Evolutionary conservation across 139 green algal species (phyloP), one percentile per base, ranked within the genome.

Genomic region (Gonium pectorale): DNA sequence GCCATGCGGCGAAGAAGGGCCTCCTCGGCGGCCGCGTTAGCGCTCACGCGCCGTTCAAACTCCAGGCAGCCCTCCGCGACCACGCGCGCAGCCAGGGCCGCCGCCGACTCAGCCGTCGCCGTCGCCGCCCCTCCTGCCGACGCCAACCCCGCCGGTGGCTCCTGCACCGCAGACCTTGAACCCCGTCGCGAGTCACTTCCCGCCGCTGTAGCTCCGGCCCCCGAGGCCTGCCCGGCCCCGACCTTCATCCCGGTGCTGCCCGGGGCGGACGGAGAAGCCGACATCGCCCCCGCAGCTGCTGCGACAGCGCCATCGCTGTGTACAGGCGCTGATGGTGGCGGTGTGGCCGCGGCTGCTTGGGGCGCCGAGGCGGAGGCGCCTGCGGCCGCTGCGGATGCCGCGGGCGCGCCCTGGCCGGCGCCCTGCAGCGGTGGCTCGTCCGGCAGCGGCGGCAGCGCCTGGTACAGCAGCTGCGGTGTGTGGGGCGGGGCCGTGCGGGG

Each of bases 1-100:
- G 43, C 33, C 77, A 63, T n/a, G 24, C n/a, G 51, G 31, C 31
- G 41, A 31, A 73, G n/a, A 24, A 74, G 43, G 26, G 79, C 64
- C 79, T 41, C 64, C 66, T 85, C 79, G 49, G 79, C 79, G 49
- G 79, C 79, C 5, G 79, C 79, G n/a, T 56, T 85, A 2, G 64
- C 49, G 6, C 46, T 49, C 11, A 64, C 35, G 5, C 79, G 79
- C 49, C 66, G 35, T 46, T 85, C 79, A 17, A 85, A 85, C 15
- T 77, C 79, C 33, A 68, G 37, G 4, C 63, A 2, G 17, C 49
- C 43, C 8, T 56, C 63, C 46, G 46, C 64, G 6, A 46, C 46
- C 33, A 27, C 46, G 11, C 38, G 40, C 13, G 79, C 66, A 2
- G 46, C 64, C 26, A 37, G 52, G 24, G 60, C 72, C 37, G 72